These are phyloP conservation scores for Carex pumila DNA, from an alignment of 176 grass and related monocot species.

Conservation along the genomic window DNA sequence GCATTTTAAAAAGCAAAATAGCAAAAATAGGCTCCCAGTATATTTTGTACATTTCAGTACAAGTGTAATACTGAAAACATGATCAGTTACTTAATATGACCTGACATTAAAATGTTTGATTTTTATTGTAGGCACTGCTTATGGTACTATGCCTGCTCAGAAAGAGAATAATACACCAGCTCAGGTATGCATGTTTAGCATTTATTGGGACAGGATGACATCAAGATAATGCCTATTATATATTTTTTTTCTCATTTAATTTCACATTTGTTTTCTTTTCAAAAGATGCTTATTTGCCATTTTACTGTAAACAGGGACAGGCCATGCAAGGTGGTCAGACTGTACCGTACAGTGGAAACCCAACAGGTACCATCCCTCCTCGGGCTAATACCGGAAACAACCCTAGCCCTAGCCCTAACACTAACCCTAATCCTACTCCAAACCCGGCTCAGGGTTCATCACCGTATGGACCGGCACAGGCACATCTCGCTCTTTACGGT, in stretches of 20 bases:
- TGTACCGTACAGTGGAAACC: background rate
- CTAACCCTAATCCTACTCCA: constrained; percentile 20
- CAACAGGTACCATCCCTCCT: background rate
- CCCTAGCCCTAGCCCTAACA: constrained; percentile 5
- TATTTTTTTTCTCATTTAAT: background rate
- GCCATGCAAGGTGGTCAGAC: constrained; percentile 13
- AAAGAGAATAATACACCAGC: constrained; percentile 51
- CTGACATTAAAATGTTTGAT: background rate
- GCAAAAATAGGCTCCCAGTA: background rate
- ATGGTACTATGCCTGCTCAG: constrained; percentile 36
- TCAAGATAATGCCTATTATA: background rate
- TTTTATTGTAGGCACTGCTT: constrained; percentile 36
- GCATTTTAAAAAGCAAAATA: constrained; percentile 14
- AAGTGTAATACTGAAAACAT: background rate
- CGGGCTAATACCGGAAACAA: background rate
- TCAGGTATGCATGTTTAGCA: constrained; percentile 20
- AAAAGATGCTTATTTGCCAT: background rate
- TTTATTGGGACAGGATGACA: background rate
- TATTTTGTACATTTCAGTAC: background rate
- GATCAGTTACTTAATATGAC: background rate
- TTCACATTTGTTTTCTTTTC: background rate
- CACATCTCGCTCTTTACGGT: constrained; percentile 27
- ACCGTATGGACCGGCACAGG: constrained; percentile 39
- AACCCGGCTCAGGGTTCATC: constrained; percentile 33
- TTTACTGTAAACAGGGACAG: constrained; percentile 20